Evolutionary conservation across 1,139 yeast species (phyloP).

Genomic region (Yamadazyma membranifaciens): DNA sequence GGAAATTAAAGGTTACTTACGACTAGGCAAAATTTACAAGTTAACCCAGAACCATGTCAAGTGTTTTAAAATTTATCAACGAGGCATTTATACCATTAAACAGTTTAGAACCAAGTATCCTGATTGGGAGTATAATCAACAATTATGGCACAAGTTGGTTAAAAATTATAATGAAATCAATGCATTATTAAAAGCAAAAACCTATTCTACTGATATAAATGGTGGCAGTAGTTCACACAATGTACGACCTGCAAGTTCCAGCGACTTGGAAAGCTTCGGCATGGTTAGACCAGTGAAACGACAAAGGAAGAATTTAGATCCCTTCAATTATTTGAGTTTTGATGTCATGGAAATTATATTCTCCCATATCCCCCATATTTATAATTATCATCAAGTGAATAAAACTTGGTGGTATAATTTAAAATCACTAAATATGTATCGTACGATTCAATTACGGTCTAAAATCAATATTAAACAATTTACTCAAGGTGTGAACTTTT

Average conservation of each 20-base stretch:
- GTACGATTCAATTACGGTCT: constrained; percentile 22
- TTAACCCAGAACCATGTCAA: constrained; percentile 28
- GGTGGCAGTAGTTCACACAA: too few relatives aligned
- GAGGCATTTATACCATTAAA: constrained; percentile 38
- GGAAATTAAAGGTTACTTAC: constrained; percentile 58
- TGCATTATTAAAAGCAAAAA: constrained; percentile 13
- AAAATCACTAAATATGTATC: constrained; percentile 26
- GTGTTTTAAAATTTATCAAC: constrained; percentile 43
- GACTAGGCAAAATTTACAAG: constrained; percentile 48
- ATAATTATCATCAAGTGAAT: constrained; percentile 32
- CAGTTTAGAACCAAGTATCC: constrained; percentile 24
- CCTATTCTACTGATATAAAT: background rate
- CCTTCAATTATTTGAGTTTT: constrained; percentile 26
- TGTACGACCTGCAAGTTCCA: too few relatives aligned
- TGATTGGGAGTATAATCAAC: constrained; percentile 24
- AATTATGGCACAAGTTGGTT: constrained; percentile 26
- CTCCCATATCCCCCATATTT: constrained; percentile 18
- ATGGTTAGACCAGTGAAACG: constrained; percentile 14
- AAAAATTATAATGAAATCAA: constrained; percentile 25
- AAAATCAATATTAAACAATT: constrained; percentile 30
- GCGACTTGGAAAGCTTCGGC: background rate
- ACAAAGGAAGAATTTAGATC: constrained; percentile 21
- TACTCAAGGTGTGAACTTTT: constrained; percentile 24
- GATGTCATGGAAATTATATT: constrained; percentile 34
- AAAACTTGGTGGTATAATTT: constrained; percentile 32